Base-by-base conservation (phyloP, 495 filamentous ascomycete genomes). In the Xylaria grammica region DNA sequence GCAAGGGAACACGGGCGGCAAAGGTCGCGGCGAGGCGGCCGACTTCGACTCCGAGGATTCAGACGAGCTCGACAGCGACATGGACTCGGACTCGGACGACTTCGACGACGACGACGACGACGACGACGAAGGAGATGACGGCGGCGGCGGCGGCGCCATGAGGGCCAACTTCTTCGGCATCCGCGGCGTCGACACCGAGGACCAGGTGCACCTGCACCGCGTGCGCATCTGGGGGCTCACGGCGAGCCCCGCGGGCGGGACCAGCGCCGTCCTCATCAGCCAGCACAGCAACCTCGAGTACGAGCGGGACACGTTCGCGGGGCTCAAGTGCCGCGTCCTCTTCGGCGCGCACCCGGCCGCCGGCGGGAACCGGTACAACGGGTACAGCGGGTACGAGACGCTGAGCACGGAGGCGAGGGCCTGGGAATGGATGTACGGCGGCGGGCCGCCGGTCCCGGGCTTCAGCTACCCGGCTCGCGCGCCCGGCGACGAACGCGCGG, bases 391-490 rank as follows among this genome's bases (percentile, higher is more conserved):
- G 19, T 3, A 1, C 22, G 8, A 0, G 29, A 27, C 40, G 11
- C 55, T 65, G 10, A 81, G 77, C 17, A 81, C 78, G 9, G 81
- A 83, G 61, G 79, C 72, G 0, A 66, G 62, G 11, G 68, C 77
- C 54, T 79, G 79, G 67, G 80, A 82, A 48, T 78, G 76, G 72
- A 79, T 83, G 72, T 83, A 83, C 64, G 81, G 79, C 50, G 73
- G 69, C 19, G 81, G 77, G 8, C 77, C 75, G 1, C 70, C 73
- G 1, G 78, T 83, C 5, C 69, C 75, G 0, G 79, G 78, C 38
- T 67, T 77, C 10, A 57, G 54, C 48, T 24, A 19, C 1, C 54
- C 42, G 15, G 60, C 17, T 3, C 30, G 9, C 8, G 15, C 52
- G 9, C 24, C 49, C 4, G 62, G 11, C 22, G 50, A 70, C 8